Evolutionary conservation across 2,329 filamentous ascomycete species (phyloP), one percentile per base, ranked within the genome.

Genomic region (Microsporum ferrugineum): DNA sequence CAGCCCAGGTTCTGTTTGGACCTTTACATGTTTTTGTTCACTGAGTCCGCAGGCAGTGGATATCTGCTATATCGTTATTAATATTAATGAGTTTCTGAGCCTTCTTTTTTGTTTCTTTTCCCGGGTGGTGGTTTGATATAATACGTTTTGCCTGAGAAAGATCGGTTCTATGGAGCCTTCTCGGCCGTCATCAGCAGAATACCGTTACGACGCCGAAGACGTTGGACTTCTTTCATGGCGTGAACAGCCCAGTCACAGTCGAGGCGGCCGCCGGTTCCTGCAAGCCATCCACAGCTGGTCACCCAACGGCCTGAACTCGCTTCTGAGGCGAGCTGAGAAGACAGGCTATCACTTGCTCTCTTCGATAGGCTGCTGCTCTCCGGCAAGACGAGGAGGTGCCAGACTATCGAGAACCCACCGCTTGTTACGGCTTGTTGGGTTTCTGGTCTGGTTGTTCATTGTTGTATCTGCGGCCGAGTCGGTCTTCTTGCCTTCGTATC

Each of bases 401-500:
- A 55, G 51, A n/a, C 14, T 36, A n/a, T 34, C 51, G 51, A 55
- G 14, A 34, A 23, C 51, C n/a, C 51, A 34, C 51, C 51, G 51
- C 51, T 8, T 55, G 51, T n/a, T 34, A n/a, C 51, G 51, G 51
- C 31, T 36, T 34, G n/a, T 36, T 17, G 31, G n/a, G 14, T 23
- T 55, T 12, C 51, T 55, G 51, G 51, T 34, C 33, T 55, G 31
- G 51, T 6, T 51, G 45, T 63, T 63, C 17, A 27, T 57, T 29
- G 34, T 53, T 8, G 27, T 61, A n/a, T 63, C 62, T 1, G 57
- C 29, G 5, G 8, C 60, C 14, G 57, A 63, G 41, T 51, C 57
- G 4, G 12, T 63, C 14, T 31, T 63, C 17, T 53, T 27, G n/a
- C 60, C 62, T 2, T 61, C 60, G 14, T 61, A 63, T 60, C 57